Evolutionary conservation across 768 basidiomycete genomes (phyloP).

Genomic region (Suillus ampliporus): DNA sequence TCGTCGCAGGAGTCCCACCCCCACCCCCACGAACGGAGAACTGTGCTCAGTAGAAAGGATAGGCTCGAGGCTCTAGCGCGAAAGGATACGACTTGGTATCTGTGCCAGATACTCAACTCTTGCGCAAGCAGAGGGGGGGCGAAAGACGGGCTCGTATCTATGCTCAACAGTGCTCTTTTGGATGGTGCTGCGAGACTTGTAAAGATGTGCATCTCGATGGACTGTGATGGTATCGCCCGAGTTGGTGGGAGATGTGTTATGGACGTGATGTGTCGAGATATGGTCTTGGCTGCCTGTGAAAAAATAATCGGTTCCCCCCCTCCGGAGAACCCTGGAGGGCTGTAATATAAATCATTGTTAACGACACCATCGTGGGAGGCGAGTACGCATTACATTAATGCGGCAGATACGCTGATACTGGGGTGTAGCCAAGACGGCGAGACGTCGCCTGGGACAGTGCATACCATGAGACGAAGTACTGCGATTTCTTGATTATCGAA

Average conservation of each 20-base stretch:
- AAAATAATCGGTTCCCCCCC: slow-evolving; percentile 18
- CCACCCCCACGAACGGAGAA: slow-evolving; percentile 7
- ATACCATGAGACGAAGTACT: too few relatives aligned
- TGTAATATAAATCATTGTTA: not conserved
- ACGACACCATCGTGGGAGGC: too few relatives aligned
- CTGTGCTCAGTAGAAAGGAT: slow-evolving; percentile 21
- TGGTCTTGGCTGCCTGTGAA: slow-evolving; percentile 36
- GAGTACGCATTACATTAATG: too few relatives aligned
- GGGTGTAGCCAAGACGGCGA: too few relatives aligned
- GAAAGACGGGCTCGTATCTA: not conserved
- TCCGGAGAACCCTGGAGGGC: not conserved
- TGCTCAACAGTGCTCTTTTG: slow-evolving; percentile 25
- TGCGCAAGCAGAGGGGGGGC: slow-evolving; percentile 14
- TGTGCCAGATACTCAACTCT: slow-evolving; percentile 30
- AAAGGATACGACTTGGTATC: slow-evolving; percentile 34
- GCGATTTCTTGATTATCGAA: too few relatives aligned
- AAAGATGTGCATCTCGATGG: slow-evolving; percentile 6
- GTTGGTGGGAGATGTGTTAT: slow-evolving; percentile 4
- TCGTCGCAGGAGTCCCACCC: not conserved
- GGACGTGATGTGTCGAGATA: slow-evolving; percentile 31
- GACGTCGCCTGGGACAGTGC: too few relatives aligned
- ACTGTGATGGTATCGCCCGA: slow-evolving; percentile 2
- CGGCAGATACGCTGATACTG: too few relatives aligned
- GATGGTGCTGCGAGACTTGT: slow-evolving; percentile 31
- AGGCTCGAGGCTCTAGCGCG: slow-evolving; percentile 30